These are phyloP conservation scores for Tetrahymena thermophila DNA, from an alignment of 73 alveolate genomes.

Conservation along the genomic window DNA sequence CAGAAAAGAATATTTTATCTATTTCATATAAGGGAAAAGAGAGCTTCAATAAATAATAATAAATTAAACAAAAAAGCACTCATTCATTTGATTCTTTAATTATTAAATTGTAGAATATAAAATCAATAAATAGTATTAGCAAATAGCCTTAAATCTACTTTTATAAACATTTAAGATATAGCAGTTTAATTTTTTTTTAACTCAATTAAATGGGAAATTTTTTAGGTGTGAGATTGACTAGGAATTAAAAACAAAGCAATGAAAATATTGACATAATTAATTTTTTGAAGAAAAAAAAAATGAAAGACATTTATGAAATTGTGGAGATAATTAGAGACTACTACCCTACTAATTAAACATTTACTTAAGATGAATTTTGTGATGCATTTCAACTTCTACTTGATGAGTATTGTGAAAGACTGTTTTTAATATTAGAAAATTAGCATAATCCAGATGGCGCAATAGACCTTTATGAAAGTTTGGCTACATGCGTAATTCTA, in stretches of 20 bases:
- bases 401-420: conserved; percentile 21
- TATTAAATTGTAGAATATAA: background rate
- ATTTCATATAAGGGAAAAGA: background rate
- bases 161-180: background rate
- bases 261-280: background rate
- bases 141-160: background rate
- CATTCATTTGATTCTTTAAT: no score
- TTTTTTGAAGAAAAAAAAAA: background rate
- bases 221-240: background rate
- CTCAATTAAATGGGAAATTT: background rate
- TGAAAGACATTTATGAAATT: background rate
- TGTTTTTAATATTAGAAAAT: conserved; percentile 26
- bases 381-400: conserved; percentile 33
- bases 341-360: conserved; percentile 20
- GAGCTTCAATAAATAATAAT: background rate
- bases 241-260: background rate
- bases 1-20: background rate
- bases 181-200: no score
- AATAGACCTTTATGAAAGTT: conserved; percentile 42
- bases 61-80: no score
- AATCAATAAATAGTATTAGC: background rate
- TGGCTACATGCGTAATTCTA: conserved; percentile 24
- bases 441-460: conserved; percentile 26
- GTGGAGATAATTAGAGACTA: conserved; percentile 18
- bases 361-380: conserved; percentile 17